Evolutionary conservation across 345 rosid species (phyloP).

Genomic region (Ceriops decandra): DNA sequence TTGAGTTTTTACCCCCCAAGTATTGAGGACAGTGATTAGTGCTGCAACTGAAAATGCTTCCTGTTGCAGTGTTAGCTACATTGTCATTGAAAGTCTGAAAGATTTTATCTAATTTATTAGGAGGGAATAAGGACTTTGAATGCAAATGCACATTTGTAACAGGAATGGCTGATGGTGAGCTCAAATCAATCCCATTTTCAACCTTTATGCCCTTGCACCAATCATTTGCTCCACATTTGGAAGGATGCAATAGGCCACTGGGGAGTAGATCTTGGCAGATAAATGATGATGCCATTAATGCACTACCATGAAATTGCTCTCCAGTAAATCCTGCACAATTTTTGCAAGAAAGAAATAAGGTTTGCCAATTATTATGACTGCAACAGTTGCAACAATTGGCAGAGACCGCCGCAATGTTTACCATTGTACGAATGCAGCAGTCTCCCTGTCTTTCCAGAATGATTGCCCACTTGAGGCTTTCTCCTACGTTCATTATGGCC

Average conservation of each 20-base stretch:
- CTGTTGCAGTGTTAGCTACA: constrained; percentile 23
- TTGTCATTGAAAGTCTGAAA: constrained; percentile 32
- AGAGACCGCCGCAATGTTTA: constrained; percentile 9
- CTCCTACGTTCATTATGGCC: constrained; percentile 44
- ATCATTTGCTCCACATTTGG: constrained; percentile 38
- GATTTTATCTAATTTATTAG: constrained; percentile 28
- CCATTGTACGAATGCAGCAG: constrained; percentile 48
- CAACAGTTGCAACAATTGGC: not conserved
- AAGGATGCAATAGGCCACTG: constrained; percentile 30
- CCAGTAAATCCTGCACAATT: constrained; percentile 35
- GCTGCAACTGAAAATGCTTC: constrained; percentile 27
- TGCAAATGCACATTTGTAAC: constrained; percentile 24
- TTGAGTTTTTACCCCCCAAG: constrained; percentile 28
- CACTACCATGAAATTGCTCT: constrained; percentile 31
- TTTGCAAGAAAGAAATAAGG: constrained; percentile 1
- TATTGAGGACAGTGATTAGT: constrained; percentile 22
- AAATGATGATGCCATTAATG: constrained; percentile 40
- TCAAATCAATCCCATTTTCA: constrained; percentile 41
- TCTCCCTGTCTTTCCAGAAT: constrained; percentile 43
- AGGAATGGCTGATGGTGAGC: constrained; percentile 36
- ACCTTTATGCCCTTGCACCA: constrained; percentile 43
- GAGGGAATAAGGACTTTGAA: constrained; percentile 32
- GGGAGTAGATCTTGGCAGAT: constrained; percentile 55
- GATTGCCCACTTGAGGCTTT: constrained; percentile 30
- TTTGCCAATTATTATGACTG: not conserved